Conservation (phyloP, 352 stramenopile species). For the Plasmopara halstedii region DNA sequence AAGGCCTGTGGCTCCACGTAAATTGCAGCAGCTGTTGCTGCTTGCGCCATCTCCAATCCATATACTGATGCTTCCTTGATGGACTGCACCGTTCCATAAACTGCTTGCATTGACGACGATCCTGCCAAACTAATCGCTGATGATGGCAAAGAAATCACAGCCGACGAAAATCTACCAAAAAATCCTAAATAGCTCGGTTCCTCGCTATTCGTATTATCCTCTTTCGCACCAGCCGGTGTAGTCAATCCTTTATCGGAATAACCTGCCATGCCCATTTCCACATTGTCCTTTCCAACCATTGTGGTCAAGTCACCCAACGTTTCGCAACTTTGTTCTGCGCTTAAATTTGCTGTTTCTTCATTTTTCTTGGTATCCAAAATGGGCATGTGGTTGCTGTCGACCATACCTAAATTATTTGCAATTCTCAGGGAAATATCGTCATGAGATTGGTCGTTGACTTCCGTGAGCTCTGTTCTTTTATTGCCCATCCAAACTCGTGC, state of each 20-base stretch:
- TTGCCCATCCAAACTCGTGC: conserved; percentile 72
- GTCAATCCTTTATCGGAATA: conserved; percentile 2
- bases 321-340: not conserved
- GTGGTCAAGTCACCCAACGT: not conserved
- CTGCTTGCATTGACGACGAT: conserved; percentile 53
- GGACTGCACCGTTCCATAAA: conserved; percentile 61
- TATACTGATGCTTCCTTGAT: conserved; percentile 75
- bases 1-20: conserved; percentile 37
- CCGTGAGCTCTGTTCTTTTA: conserved; percentile 22
- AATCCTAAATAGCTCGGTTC: conserved; percentile 31
- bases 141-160: conserved; percentile 48
- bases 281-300: not conserved
- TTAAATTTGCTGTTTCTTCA: conserved; percentile 3
- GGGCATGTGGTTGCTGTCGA: conserved; percentile 14
- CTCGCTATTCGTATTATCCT: conserved; percentile 8
- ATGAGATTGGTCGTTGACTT: not conserved
- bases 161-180: conserved; percentile 54
- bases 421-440: not conserved
- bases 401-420: conserved; percentile 9
- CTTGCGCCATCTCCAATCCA: conserved; percentile 62
- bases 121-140: conserved; percentile 58
- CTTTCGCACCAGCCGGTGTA: not conserved
- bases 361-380: conserved; percentile 20
- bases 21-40: conserved; percentile 52
- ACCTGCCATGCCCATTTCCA: conserved; percentile 1